Base-by-base conservation (phyloP, 257 asterid genomes). In the Gardenia jasminoides region DNA sequence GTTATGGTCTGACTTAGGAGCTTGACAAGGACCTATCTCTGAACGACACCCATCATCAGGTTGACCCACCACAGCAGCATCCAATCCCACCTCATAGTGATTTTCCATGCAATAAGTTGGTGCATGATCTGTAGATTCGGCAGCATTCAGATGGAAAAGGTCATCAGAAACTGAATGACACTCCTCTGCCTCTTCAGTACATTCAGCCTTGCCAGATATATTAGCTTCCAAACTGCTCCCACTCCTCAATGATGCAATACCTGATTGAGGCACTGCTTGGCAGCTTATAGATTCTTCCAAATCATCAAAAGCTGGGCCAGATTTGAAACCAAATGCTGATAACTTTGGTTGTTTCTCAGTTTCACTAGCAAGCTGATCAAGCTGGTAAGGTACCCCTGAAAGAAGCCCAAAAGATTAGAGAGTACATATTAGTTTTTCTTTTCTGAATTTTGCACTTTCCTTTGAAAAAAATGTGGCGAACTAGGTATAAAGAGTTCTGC, bases 381-480 rank as follows among this genome's bases (percentile, higher is more conserved):
- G 98, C 88, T 93, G 98, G 86, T 92, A 95, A 70, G 95, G 97
- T 44, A 82, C 81, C 99, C 99, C 98, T 93, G 82, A 62, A 83
- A 80, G 73, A 66, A 80, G 83, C 78, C 43, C 81, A 67, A 75
- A 66, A 65, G 84, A 22, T 17, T 52, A 26, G 30, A 0, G 28
- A 28, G n/a, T 39, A 16, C 67, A 22, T 3, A 62, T 28, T 24
- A 33, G 20, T 50, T 19, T 39, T 28, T 36, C 4, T 28, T 64
- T 76, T 31, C 46, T 28, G 28, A 10, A 11, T 28, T 61, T 19
- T 15, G 0, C 43, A 17, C 6, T 10, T 47, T 9, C 5, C 19
- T 33, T 56, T 74, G 24, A 5, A 19, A 47, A 66, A 30, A 48
- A 41, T 31, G 50, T 65, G 50, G 65, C 19, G 28, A 65, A 31